These are phyloP conservation scores for Amyloporia xantha DNA, from an alignment of 768 basidiomycete genomes.

Conservation along the genomic window DNA sequence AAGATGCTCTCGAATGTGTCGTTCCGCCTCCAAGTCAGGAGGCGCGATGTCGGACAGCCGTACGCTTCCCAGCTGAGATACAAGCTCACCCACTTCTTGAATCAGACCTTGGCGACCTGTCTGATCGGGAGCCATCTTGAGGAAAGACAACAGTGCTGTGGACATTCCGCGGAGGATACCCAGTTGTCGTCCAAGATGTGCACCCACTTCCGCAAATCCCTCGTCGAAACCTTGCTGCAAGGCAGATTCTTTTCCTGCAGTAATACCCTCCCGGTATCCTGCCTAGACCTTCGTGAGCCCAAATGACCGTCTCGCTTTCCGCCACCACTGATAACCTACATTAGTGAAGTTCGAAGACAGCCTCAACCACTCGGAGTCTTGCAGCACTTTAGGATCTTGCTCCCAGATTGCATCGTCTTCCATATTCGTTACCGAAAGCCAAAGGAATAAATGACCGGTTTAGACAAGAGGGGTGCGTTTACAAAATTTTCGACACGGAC, in stretches of 20 bases:
- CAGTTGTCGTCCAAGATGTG: conserved; percentile 68
- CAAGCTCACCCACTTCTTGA: conserved; percentile 47
- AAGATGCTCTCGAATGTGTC: conserved; percentile 65
- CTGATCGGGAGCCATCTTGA: conserved; percentile 31
- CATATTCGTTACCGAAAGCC: too few relatives aligned
- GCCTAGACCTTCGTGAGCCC: conserved; percentile 31
- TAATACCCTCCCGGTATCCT: conserved; percentile 96
- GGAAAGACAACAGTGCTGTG: conserved; percentile 53
- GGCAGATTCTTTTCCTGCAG: conserved; percentile 79
- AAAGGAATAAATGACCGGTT: too few relatives aligned
- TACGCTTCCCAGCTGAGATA: conserved; percentile 48
- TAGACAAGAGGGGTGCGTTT: too few relatives aligned
- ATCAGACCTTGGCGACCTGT: conserved; percentile 19
- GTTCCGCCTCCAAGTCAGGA: conserved; percentile 69
- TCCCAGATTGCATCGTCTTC: conserved; percentile 39
- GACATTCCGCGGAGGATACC: conserved; percentile 72
- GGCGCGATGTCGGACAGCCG: conserved; percentile 70
- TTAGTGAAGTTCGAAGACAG: conserved; percentile 67
- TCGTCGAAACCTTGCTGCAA: conserved; percentile 89
- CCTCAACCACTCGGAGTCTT: conserved; percentile 59
- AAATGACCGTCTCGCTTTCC: not conserved
- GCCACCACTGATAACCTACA: conserved; percentile 40
- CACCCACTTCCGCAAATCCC: conserved; percentile 70
- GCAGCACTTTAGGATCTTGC: conserved; percentile 32
- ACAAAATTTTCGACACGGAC: too few relatives aligned